phyloP scores from a whole-genome alignment of 1,284 basidiomycete species.

The Cryptococcus floricola region DNA sequence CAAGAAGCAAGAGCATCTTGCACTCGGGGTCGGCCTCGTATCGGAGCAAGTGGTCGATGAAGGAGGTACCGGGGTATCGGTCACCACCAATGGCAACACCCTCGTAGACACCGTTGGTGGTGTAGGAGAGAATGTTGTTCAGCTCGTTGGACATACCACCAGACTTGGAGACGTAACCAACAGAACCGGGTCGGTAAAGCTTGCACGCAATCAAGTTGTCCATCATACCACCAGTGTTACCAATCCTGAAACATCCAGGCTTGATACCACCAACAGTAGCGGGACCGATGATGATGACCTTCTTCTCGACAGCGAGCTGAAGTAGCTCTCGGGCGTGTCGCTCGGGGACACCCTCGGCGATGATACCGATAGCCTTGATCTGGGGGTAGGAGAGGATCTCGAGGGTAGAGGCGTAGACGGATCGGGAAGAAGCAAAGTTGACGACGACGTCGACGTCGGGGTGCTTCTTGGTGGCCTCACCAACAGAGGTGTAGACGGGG shows the following conservation, averaged over 20 bases:
- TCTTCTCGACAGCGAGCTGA: constrained; percentile 78
- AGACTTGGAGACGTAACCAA: constrained; percentile 99
- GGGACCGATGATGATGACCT: constrained; percentile 93
- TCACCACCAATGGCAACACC: constrained; percentile 99
- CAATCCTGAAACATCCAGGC: constrained; percentile 99
- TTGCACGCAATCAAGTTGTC: constrained; percentile 99
- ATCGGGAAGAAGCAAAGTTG: constrained; percentile 94
- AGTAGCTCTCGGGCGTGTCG: constrained; percentile 95
- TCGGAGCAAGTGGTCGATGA: constrained; percentile 97
- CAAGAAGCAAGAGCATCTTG: constrained; percentile 97
- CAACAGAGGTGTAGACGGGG: constrained; percentile 91
- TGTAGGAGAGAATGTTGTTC: constrained; percentile 97
- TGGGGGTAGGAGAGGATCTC: constrained; percentile 75
- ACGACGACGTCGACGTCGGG: constrained; percentile 95
- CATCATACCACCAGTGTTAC: constrained; percentile 99
- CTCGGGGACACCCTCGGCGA: constrained; percentile 98
- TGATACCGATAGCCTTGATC: constrained; percentile 84
- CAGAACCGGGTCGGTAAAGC: constrained; percentile 94
- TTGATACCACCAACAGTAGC: constrained; percentile 99
- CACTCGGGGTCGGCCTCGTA: constrained; percentile 96
- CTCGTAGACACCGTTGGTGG: constrained; percentile 98
- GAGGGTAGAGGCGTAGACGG: constrained; percentile 90
- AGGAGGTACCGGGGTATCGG: constrained; percentile 96
- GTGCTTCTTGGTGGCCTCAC: constrained; percentile 92
- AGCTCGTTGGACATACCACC: constrained; percentile 99